Base-by-base conservation (phyloP, 2,329 filamentous ascomycete genomes). In the Paecilomyces dactylethromorphus region DNA sequence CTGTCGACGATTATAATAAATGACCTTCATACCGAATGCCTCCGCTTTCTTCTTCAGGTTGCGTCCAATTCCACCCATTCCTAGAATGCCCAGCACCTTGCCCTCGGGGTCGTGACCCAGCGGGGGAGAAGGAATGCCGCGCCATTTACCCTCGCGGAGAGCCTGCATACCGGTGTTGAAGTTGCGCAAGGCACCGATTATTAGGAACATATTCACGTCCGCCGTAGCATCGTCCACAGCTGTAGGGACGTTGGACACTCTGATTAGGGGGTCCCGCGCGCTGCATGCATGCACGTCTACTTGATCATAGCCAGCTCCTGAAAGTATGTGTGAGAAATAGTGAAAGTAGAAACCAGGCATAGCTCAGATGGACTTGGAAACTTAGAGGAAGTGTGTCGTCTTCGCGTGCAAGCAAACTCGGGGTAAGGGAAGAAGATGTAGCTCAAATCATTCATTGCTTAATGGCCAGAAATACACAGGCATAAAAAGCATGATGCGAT, bases 221-320 rank as follows among this genome's bases (percentile, higher is more conserved):
- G 91, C 91, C 0, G 91, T 96, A 39, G 90, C 85, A 71, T 94
- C 89, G 72, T 94, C 87, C 51, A 92, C 89, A 29, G 89, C 88
- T 0, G 84, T 87, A n/a, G 90, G 91, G 1, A 89, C 87, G 74
- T 95, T 94, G 63, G 89, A 91, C 33, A 96, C 88, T 50, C 79
- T 81, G 63, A 95, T 82, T 3, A 76, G 74, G 1, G 75, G 74
- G 24, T 79, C 78, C 56, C 84, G 85, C 1, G 79, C 78, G 10
- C 85, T 88, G 78, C 90, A 93, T 45, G 88, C 87, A 53, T 82
- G 72, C 8, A 92, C 80, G 71, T 92, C 87, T 62, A 95, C 81
- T 72, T 92, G 88, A 73, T 96, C 91, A 75, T 96, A 96, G 39
- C 92, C 92, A 58, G 91, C 90, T 61, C 90, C 87, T 89, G 60